Evolutionary conservation across 2,329 filamentous ascomycete species (phyloP).

Genomic region (Chalaropsis thielavioides): DNA sequence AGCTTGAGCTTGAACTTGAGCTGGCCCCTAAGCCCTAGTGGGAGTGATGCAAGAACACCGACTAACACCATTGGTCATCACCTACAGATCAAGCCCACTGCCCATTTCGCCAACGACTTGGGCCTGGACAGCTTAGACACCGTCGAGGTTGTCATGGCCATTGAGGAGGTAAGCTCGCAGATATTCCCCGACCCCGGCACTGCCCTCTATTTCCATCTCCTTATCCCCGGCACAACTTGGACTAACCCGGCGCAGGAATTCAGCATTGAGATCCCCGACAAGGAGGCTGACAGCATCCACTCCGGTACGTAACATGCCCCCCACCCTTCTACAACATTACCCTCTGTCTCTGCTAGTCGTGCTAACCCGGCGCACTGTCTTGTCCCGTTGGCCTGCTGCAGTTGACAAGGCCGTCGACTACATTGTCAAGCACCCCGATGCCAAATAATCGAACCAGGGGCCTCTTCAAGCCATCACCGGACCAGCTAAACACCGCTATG

Average conservation of each 20-base stretch:
- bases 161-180: constrained; percentile 61
- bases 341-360: not conserved
- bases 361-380: not conserved
- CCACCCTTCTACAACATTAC: not conserved
- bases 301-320: constrained; percentile 50
- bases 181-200: no score
- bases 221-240: not conserved
- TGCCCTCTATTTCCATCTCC: not conserved
- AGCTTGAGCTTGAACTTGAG: not conserved
- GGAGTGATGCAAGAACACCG: not conserved
- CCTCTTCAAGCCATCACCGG: not conserved
- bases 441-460: constrained; percentile 38
- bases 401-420: constrained; percentile 92
- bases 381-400: constrained; percentile 26
- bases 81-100: constrained; percentile 58
- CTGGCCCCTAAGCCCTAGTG: not conserved
- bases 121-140: constrained; percentile 95
- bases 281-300: constrained; percentile 88
- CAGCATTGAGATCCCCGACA: constrained; percentile 95
- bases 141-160: constrained; percentile 99
- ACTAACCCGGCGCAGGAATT: constrained; percentile 33
- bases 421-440: constrained; percentile 84
- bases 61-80: not conserved
- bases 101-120: constrained; percentile 95
- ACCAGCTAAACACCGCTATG: not conserved